Base-by-base conservation (phyloP, 176 grass and related monocot species). In the Hyparrhenia diplandra region DNA sequence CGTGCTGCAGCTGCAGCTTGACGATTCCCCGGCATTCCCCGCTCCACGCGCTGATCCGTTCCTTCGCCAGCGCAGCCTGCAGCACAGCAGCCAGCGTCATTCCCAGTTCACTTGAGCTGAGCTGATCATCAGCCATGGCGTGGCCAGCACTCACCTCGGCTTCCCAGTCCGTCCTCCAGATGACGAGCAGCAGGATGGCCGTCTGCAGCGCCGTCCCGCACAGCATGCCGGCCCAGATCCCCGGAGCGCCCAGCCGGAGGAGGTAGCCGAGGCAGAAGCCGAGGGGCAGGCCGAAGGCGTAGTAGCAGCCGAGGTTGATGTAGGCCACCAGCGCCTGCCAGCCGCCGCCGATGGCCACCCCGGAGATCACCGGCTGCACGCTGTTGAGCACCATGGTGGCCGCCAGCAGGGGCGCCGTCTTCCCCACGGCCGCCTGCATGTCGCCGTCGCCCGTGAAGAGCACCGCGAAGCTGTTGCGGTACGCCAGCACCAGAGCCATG, bases 311-410 rank as follows among this genome's bases (percentile, higher is more conserved):
- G 7, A 97, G 78, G 64, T 97, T 97, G 29, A 97, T 87, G 79
- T 94, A 97, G 1, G 94, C 94, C 28, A 97, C 91, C 0, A 87
- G 51, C 32, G 62, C 89, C 74, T 97, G 94, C 94, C 94, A 97
- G 0, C 91, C 91, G 2, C 91, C 89, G 54, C 91, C 94, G 57
- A 97, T 70, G 12, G 91, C 89, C 1, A 97, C 89, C 21, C 94
- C 94, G 10, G 94, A 94, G 29, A 97, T 94, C 7, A 97, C 94
- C 6, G 94, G 91, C 51, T 94, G 94, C 52, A 97, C 82, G 81
- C 94, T 97, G 73, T 94, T 97, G 71, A 97, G 89, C 58, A 94
- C 82, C 91, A 94, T 97, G 75, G 94, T 94, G 32, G 88, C 87
- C 10, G 91, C 80, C 10, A 97, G 87, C n/a, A 94, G 80, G 85